Base-by-base conservation (phyloP, 305 asterid genomes). In the Rubia occidens region DNA sequence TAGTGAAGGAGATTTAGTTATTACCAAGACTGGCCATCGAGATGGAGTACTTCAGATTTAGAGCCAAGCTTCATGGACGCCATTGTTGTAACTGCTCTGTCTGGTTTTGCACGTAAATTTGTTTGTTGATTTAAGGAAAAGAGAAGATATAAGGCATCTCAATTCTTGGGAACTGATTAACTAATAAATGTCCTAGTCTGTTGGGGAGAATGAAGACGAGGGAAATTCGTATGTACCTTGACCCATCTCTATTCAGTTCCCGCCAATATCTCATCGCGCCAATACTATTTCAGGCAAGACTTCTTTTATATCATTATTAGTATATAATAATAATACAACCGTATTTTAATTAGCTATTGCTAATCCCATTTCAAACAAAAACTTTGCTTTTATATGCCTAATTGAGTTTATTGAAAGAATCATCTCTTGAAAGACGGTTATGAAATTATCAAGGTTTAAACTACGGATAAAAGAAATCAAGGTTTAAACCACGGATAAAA, bases 61-160 rank as follows among this genome's bases (percentile, higher is more conserved):
- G 98, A 86, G 72, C 96, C 98, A 60, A 89, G 81, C 71, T 78
- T 88, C 92, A 85, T 74, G 80, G 70, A 87, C 39, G 95, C 95
- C 98, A 91, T 86, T 66, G 21, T 62, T 64, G 37, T 14, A 58
- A 60, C 43, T 32, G 9, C 8, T 29, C 7, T 42, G 40, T 6
- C 14, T 66, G 11, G 26, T 26, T 44, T 26, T n/a, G 55, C 56
- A 51, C 15, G 56, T 17, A 11, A 45, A 10, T 2, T 11, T 10
- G 3, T 45, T 10, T 11, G 18, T 11, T 26, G 20, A 53, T 5
- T 11, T 8, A 11, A 54, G n/a, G 56, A 24, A 37, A 15, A 32
- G n/a, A 8, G 26, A n/a, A 63, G 4, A 8, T 14, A 4, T 14
- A 14, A 17, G 0, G 0, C 2, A 49, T 49, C n/a, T 49, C 15